Base-by-base conservation (phyloP, 371 early-diverging fungal genomes). In the Blakeslea trispora region DNA sequence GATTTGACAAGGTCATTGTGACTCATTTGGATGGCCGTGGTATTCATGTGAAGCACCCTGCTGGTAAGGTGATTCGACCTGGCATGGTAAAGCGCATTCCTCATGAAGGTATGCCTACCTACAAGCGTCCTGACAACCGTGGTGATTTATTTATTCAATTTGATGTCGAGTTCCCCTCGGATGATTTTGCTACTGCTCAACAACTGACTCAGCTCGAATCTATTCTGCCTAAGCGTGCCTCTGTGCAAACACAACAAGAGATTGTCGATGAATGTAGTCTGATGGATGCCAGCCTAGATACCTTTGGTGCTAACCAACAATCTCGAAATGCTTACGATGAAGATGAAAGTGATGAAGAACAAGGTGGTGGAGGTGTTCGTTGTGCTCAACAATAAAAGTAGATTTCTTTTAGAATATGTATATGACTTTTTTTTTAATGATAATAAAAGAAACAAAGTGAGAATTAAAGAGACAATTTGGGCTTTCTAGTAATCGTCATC, bases 51-150 rank as follows among this genome's bases (percentile, higher is more conserved):
- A 78, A 72, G 41, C 91, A 95, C 57, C 78, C 91, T 31, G 92
- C 97, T 39, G 98, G 97, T 28, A 88, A 91, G 65, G 88, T 91
- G 24, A 95, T 99, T 70, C 88, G 86, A 68, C 98, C 97, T 21
- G 87, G 85, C 28, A 90, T 90, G 64, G 75, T 89, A 47, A 97
- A 95, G 81, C 81, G 82, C 58, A 87, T 97, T 60, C 73, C 68
- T 48, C 83, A 87, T 59, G 95, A 98, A 77, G 99, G 99, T 53
- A 96, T 99, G 97, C 99, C 99, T 41, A 86, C 82, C 57, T 90
- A 86, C 78, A 87, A 85, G 65, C 82, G 90, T 22, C 94, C 94
- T 48, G 92, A 91, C 65, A 85, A 88, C 64, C 85, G 86, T 66
- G 99, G 99, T 50, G 91, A 94, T 78, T 78, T 99, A 22, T 94